Conservation (phyloP, 2,329 filamentous ascomycete genomes). For the Colletotrichum sp. region DNA sequence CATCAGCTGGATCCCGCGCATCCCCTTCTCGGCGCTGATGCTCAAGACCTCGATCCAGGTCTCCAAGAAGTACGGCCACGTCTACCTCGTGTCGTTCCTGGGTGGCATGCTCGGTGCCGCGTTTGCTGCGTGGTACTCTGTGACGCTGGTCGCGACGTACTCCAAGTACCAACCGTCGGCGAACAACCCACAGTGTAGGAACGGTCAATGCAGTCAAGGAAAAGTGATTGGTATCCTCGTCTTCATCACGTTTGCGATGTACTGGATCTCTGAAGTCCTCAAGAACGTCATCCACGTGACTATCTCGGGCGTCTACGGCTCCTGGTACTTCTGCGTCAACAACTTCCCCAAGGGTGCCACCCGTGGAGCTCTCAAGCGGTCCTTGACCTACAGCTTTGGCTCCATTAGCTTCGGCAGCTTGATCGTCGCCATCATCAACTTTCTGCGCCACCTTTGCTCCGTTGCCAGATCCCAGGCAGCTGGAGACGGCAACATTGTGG, state of each 20-base stretch:
- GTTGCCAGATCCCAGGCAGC: slow-evolving; percentile 71
- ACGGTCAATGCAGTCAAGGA: slow-evolving; percentile 71
- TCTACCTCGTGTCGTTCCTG: slow-evolving; percentile 84
- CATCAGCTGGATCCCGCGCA: slow-evolving; percentile 86
- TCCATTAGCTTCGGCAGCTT: slow-evolving; percentile 88
- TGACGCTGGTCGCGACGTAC: slow-evolving; percentile 87
- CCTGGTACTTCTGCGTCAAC: slow-evolving; percentile 84
- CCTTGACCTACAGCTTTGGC: slow-evolving; percentile 90
- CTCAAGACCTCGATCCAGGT: slow-evolving; percentile 86
- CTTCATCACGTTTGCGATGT: slow-evolving; percentile 89
- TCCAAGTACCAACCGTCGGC: slow-evolving; percentile 75
- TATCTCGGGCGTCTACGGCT: slow-evolving; percentile 87
- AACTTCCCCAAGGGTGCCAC: slow-evolving; percentile 80
- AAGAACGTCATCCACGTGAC: slow-evolving; percentile 93
- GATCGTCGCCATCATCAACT: slow-evolving; percentile 85
- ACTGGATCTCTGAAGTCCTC: slow-evolving; percentile 92
- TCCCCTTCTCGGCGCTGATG: slow-evolving; percentile 92
- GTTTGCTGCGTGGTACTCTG: slow-evolving; percentile 83
- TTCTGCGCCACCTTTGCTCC: slow-evolving; percentile 81
- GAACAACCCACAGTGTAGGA: slow-evolving; percentile 58
- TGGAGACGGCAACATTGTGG: slow-evolving; percentile 72
- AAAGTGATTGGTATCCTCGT: slow-evolving; percentile 85
- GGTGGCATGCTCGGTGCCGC: slow-evolving; percentile 79
- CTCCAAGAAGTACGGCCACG: slow-evolving; percentile 82
- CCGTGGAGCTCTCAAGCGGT: slow-evolving; percentile 79